Percentiles rank a stretch among this genome's conserved stretches.
phyloP scores from a whole-genome alignment of 169 alveolate species.

The Fabrea salina region DNA sequence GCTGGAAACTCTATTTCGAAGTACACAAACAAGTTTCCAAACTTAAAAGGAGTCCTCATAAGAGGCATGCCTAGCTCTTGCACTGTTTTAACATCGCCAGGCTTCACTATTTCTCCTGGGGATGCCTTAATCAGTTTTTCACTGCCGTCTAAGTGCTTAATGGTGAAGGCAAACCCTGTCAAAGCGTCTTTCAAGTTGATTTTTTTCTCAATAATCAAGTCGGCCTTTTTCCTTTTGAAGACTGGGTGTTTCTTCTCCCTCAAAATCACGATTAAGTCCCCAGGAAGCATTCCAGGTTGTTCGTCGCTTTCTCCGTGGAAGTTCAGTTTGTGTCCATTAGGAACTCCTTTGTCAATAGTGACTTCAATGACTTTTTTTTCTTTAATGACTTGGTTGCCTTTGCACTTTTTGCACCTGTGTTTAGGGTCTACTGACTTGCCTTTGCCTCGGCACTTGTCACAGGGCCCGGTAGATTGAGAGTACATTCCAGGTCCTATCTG shows the following conservation, averaged over 20 bases:
- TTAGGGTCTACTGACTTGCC: constrained; percentile 86
- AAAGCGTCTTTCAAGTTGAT: constrained; percentile 93
- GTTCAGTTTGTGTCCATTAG: constrained; percentile 91
- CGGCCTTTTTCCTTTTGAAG: constrained; percentile 94
- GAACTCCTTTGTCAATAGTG: constrained; percentile 94
- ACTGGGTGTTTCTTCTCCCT: constrained; percentile 80
- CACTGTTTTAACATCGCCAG: constrained; percentile 89
- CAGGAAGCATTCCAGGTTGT: constrained; percentile 92
- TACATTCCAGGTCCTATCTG: constrained; percentile 90
- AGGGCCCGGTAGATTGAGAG: constrained; percentile 88
- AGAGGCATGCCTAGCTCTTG: constrained; percentile 96
- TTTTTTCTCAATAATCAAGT: constrained; percentile 86
- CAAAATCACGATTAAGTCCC: constrained; percentile 84
- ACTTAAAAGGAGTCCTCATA: constrained; percentile 89
- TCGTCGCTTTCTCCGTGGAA: constrained; percentile 97
- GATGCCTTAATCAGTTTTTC: constrained; percentile 51
- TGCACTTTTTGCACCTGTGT: constrained; percentile 89
- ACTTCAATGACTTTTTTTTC: constrained; percentile 92
- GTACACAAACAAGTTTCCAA: constrained; percentile 92
- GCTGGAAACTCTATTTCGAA: constrained; percentile 94
- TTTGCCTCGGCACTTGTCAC: constrained; percentile 90
- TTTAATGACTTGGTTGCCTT: constrained; percentile 85
- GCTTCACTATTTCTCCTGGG: constrained; percentile 88
- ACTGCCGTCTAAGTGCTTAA: constrained; percentile 95
- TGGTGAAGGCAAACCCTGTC: constrained; percentile 90